Evolutionary conservation across 225 moss, liverwort and hornwort species (phyloP), one percentile per base, ranked within the genome.

Genomic region (Ulota crispa): DNA sequence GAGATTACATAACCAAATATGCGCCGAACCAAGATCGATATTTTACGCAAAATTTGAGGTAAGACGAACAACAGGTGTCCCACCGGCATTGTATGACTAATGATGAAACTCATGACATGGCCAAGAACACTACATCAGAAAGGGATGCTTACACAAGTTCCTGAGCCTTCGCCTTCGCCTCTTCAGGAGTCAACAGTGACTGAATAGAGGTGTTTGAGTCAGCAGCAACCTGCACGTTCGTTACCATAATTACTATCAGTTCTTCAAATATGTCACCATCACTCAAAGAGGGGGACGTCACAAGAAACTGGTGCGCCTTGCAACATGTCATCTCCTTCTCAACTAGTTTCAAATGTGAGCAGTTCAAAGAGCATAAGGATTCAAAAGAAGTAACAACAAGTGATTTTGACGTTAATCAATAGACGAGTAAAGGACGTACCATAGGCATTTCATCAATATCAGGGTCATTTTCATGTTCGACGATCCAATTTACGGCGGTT

Each of bases 401-500:
- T 32, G 15, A 47, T n/a, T 26, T 62, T 34, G 28, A 50, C 82
- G 76, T 1, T 60, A 27, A 31, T 30, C 19, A 60, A 34, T 45
- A 47, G 21, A 42, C 0, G 12, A 69, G 45, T 78, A 39, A 73
- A 16, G 13, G 64, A n/a, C 28, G 23, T 89, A 95, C 97, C 93
- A 95, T 81, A 28, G 90, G 97, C 95, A 94, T 92, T 80, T 92
- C 93, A 78, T 98, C 93, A 53, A 98, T 94, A 74, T 95, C 89
- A 70, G 90, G 81, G 73, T 98, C 95, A 65, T 78, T 89, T 78
- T 98, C 97, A 84, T 98, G 95, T 41, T 94, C 97, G 75, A 94
- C 97, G 72, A 98, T 95, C 97, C 97, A 98, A 77, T 86, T 95
- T 18, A 95, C 94, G 37, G 95, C 95, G 65, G 89, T 88, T 85